Conservation (phyloP, 306 rosid genomes). For the Mucuna pruriens region DNA sequence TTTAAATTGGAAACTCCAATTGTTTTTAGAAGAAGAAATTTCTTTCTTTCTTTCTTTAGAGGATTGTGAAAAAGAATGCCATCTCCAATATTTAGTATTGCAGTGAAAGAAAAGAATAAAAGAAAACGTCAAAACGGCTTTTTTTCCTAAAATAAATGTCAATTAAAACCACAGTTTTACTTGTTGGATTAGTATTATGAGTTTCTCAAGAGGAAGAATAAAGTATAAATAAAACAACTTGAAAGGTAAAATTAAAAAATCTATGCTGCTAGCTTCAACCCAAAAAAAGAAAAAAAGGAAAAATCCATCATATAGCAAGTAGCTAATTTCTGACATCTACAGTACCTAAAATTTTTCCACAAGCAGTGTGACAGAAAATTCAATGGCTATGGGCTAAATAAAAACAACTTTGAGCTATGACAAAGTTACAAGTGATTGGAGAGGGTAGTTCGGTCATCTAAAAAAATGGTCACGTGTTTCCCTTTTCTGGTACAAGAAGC, state of each 20-base stretch:
- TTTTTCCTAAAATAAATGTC: not conserved
- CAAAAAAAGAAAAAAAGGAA: not conserved
- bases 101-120: not conserved
- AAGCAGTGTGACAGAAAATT: not conserved
- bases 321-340: not conserved
- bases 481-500: conserved; percentile 27
- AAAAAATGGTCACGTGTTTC: conserved; percentile 13
- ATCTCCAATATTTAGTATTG: not conserved
- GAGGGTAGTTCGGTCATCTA: conserved; percentile 21
- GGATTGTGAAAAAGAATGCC: not conserved
- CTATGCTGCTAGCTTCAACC: not conserved
- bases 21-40: not conserved
- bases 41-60: not conserved
- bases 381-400: not conserved
- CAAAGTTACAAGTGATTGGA: not conserved
- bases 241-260: not conserved
- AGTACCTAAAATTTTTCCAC: not conserved
- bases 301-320: not conserved
- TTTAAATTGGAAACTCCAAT: not conserved
- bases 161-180: not conserved
- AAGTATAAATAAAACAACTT: not conserved
- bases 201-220: not conserved
- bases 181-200: not conserved
- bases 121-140: not conserved
- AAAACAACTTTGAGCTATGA: not conserved